Percentiles rank a stretch among this genome's conserved stretches.
These are phyloP conservation scores for Pezicula carpinea DNA, from an alignment of 2,329 filamentous ascomycete species.

Conservation along the genomic window DNA sequence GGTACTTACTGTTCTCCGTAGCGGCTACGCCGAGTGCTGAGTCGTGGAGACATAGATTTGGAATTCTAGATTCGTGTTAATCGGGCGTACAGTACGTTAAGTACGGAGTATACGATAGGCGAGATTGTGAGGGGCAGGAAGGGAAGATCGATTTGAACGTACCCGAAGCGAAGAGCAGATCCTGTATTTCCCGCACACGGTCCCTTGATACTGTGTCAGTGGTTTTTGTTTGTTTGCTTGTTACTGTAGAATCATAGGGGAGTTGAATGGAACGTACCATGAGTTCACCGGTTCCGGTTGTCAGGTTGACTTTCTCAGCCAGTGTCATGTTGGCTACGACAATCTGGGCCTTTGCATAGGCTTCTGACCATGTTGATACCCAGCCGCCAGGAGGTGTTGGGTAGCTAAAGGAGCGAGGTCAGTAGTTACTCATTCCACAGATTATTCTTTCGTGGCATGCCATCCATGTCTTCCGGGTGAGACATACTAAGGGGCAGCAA, in stretches of 20 bases:
- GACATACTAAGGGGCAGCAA: slow-evolving; percentile 3
- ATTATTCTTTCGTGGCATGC: too few relatives aligned
- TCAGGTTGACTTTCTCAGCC: slow-evolving; percentile 76
- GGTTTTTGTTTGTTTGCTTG: background rate
- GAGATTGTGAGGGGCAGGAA: background rate
- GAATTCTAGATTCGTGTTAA: slow-evolving; percentile 51
- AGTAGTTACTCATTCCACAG: too few relatives aligned
- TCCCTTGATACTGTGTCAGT: slow-evolving; percentile 19
- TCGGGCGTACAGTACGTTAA: background rate
- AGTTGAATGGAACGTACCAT: slow-evolving; percentile 46
- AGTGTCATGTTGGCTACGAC: slow-evolving; percentile 73
- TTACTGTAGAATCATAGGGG: too few relatives aligned
- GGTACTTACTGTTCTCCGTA: slow-evolving; percentile 60
- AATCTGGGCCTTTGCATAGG: slow-evolving; percentile 64
- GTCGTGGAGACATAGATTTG: slow-evolving; percentile 68
- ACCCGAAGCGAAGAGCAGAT: slow-evolving; percentile 50
- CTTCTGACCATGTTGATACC: slow-evolving; percentile 51
- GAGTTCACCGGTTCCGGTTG: slow-evolving; percentile 63
- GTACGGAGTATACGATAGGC: background rate
- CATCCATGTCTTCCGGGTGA: too few relatives aligned
- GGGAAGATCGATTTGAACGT: background rate
- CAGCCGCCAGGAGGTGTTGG: slow-evolving; percentile 50
- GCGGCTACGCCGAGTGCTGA: slow-evolving; percentile 66
- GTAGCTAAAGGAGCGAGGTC: slow-evolving; percentile 8
- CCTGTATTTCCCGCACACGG: slow-evolving; percentile 75